Conservation (phyloP, 2,329 filamentous ascomycete genomes). For the Calonectria multiphialidica region DNA sequence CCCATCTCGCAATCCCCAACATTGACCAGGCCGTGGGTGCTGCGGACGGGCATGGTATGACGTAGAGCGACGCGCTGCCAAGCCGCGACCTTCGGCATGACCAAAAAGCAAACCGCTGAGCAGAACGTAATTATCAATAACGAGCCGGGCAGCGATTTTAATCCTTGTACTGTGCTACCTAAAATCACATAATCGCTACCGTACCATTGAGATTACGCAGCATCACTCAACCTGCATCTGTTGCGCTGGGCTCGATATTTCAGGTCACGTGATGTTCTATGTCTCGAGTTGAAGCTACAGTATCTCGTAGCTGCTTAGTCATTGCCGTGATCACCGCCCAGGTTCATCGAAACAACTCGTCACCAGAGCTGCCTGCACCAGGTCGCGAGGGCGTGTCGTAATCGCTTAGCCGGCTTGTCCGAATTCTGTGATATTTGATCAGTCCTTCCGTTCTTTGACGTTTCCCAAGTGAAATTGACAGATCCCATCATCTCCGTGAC, state of each 20-base stretch:
- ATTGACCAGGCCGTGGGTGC: neutral
- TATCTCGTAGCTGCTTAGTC: slow-evolving; percentile 36
- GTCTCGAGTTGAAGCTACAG: neutral
- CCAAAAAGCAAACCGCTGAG: neutral
- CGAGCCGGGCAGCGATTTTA: neutral
- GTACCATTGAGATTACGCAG: neutral
- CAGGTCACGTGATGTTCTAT: slow-evolving; percentile 1
- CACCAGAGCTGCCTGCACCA: slow-evolving; percentile 39
- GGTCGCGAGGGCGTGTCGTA: slow-evolving; percentile 8
- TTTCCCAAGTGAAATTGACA: slow-evolving; percentile 3
- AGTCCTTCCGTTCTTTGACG: neutral
- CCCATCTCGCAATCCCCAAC: neutral
- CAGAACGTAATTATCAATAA: too few species aligned
- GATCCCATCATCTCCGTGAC: neutral
- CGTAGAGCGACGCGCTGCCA: neutral
- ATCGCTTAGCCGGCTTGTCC: neutral
- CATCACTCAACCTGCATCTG: neutral
- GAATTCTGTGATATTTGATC: neutral
- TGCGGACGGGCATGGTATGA: neutral
- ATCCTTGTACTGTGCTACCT: neutral
- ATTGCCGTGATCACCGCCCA: slow-evolving; percentile 35
- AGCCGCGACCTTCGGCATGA: neutral
- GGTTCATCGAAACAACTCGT: slow-evolving; percentile 33
- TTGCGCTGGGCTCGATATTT: neutral
- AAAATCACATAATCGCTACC: neutral